Percentiles rank a stretch among this genome's conserved stretches.
Conservation (phyloP, 2,329 filamentous ascomycete genomes). For the Sarocladiaceae sp. region DNA sequence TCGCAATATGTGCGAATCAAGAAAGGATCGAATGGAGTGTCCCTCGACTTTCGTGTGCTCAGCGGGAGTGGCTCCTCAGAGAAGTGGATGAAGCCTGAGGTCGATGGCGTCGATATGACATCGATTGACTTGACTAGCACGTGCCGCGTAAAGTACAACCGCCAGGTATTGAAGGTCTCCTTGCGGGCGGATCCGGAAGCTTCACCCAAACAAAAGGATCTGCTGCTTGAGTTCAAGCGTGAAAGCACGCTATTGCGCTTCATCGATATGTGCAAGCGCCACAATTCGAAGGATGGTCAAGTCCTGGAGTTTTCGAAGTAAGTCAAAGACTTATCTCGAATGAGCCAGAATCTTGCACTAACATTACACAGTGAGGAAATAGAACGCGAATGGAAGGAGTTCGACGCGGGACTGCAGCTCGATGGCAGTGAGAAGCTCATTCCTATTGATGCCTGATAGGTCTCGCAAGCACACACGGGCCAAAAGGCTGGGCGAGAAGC, state of each 20-base stretch:
- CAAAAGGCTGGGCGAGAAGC: background rate
- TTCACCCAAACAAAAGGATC: constrained; percentile 19
- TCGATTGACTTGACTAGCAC: constrained; percentile 44
- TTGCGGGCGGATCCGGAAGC: background rate
- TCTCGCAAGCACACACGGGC: background rate
- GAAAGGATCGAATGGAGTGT: background rate
- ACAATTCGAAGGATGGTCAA: constrained; percentile 29
- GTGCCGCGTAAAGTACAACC: constrained; percentile 39
- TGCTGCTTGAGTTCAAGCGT: constrained; percentile 49
- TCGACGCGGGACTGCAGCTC: background rate
- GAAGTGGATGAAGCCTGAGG: constrained; percentile 46
- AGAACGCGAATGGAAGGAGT: constrained; percentile 5
- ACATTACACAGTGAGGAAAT: background rate
- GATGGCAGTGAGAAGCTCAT: constrained; percentile 1
- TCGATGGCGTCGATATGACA: constrained; percentile 35
- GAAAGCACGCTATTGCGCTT: constrained; percentile 50
- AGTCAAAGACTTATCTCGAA: no score
- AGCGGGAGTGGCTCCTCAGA: constrained; percentile 26
- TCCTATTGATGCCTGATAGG: background rate
- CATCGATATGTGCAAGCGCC: constrained; percentile 40
- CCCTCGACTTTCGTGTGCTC: background rate
- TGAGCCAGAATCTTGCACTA: background rate
- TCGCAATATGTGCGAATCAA: constrained; percentile 40
- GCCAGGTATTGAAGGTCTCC: constrained; percentile 23
- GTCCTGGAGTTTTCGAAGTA: constrained; percentile 31